phyloP scores from a whole-genome alignment of 345 rosid genomes.

The Brassica rapa region DNA sequence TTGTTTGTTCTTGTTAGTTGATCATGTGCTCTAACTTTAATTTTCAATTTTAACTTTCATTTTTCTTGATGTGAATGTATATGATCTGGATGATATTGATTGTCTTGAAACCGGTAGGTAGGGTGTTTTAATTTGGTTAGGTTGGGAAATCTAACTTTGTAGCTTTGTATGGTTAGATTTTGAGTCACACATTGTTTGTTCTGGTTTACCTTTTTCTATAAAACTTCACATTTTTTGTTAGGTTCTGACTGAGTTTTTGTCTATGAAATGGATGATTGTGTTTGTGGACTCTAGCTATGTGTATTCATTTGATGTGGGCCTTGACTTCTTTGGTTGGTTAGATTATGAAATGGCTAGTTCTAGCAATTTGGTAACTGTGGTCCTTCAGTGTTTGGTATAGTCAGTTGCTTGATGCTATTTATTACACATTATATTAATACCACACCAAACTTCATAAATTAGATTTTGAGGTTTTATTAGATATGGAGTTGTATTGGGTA shows the following conservation, averaged over 20 bases:
- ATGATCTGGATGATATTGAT: not conserved
- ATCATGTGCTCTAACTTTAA: not conserved
- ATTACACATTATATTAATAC: constrained; percentile 14
- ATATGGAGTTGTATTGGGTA: constrained; percentile 5
- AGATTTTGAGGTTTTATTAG: not conserved
- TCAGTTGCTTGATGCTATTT: constrained; percentile 20
- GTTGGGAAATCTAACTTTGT: not conserved
- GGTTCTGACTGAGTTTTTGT: not conserved
- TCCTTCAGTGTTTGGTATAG: constrained; percentile 29
- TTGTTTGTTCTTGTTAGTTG: not conserved
- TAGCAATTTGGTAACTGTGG: constrained; percentile 32
- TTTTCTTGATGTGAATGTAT: not conserved
- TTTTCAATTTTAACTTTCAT: constrained; percentile 6
- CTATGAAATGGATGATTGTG: not conserved
- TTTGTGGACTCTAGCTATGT: constrained; percentile 8
- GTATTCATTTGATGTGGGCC: constrained; percentile 22
- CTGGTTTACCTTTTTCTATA: not conserved
- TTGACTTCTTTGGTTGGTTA: constrained; percentile 19
- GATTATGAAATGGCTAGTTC: constrained; percentile 16
- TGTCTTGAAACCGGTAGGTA: not conserved
- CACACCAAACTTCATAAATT: constrained; percentile 2
- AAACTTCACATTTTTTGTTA: not conserved
- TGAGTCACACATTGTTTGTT: not conserved
- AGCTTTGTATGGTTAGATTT: constrained; percentile 7
- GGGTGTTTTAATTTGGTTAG: constrained; percentile 1